Base-by-base conservation (phyloP, 495 filamentous ascomycete species). In the Penicillium fimorum region DNA sequence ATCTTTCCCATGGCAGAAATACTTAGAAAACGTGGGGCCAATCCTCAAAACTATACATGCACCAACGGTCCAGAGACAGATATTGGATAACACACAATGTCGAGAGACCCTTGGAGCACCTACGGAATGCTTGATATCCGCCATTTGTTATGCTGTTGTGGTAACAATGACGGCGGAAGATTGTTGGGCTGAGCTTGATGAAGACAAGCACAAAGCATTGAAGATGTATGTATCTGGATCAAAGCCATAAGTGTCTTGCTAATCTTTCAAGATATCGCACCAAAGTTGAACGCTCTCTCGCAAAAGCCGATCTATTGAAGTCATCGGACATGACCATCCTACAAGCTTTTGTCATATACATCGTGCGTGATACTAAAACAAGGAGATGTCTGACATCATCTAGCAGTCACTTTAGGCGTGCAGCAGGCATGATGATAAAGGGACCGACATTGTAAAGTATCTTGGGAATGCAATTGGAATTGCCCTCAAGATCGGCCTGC, bases 311-410 rank as follows among this genome's bases (percentile, higher is more conserved):
- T 4, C 76, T 93, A 4, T 76, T 84, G 5, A 81, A 79, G 30
- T 84, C 82, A 8, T 78, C 83, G 15, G 87, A 91, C 55, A 68
- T 88, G 10, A 78, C 82, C 5, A 79, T 87, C 0, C 64, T 91
- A 10, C 88, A 92, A 63, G 88, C 88, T 5, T 83, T 91, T 55
- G 75, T 86, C 5, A 67, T 92, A 11, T 92, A 87, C 61, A 73
- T 87, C 44, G 74, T 79, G 64, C 6, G 44, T 20, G 18, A 41
- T 15, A 3, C n/a, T 20, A 11, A 35, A 35, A 15, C n/a, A 20
- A 18, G 5, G 6, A 4, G 18, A 20, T 10, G 3, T 18, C 13
- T 29, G 44, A n/a, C 17, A 27, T 2, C 6, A 56, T 52, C 32
- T 58, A 4, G 61, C 24, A 8, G 12, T 15, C 24, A 2, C 27